Percentiles rank a stretch among this genome's conserved stretches.
These are phyloP conservation scores for Xylaria sp. DNA, from an alignment of 2,329 filamentous ascomycete genomes.

Conservation along the genomic window DNA sequence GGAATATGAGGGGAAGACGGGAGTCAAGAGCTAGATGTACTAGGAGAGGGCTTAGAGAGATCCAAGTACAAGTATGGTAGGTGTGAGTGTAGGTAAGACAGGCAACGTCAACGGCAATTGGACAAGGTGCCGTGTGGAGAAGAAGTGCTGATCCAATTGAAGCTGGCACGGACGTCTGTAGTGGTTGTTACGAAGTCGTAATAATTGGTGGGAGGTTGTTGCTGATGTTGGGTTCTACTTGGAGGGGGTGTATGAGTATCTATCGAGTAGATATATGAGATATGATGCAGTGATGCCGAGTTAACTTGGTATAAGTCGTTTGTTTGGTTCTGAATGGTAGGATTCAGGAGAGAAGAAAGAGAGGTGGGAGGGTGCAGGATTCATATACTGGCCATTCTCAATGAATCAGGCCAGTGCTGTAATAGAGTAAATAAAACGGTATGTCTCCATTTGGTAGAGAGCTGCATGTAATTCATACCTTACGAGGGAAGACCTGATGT, in stretches of 20 bases:
- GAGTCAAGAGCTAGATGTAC: slow-evolving; percentile 28
- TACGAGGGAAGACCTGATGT: slow-evolving; percentile 4
- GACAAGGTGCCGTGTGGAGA: slow-evolving; percentile 30
- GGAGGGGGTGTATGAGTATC: neutral
- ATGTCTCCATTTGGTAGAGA: neutral
- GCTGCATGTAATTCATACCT: neutral
- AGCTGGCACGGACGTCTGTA: neutral
- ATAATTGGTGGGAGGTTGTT: slow-evolving; percentile 21
- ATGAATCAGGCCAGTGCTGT: slow-evolving; percentile 13
- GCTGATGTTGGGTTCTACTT: slow-evolving; percentile 16
- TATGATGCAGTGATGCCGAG: neutral
- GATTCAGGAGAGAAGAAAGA: slow-evolving; percentile 21
- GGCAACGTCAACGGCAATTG: slow-evolving; percentile 34
- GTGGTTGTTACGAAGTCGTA: slow-evolving; percentile 12
- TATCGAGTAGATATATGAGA: neutral
- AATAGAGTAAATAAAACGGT: neutral
- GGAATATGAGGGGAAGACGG: slow-evolving; percentile 37
- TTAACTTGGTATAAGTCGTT: slow-evolving; percentile 10
- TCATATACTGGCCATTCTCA: slow-evolving; percentile 28
- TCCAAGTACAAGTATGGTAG: slow-evolving; percentile 20
- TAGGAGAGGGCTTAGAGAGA: slow-evolving; percentile 11
- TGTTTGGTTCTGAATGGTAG: slow-evolving; percentile 11
- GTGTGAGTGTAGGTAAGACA: slow-evolving; percentile 24
- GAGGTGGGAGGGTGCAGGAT: slow-evolving; percentile 17
- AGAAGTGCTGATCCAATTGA: slow-evolving; percentile 32